Evolutionary conservation across 2,329 filamentous ascomycete species (phyloP).

Genomic region (Fusarium sterilihyphosum): DNA sequence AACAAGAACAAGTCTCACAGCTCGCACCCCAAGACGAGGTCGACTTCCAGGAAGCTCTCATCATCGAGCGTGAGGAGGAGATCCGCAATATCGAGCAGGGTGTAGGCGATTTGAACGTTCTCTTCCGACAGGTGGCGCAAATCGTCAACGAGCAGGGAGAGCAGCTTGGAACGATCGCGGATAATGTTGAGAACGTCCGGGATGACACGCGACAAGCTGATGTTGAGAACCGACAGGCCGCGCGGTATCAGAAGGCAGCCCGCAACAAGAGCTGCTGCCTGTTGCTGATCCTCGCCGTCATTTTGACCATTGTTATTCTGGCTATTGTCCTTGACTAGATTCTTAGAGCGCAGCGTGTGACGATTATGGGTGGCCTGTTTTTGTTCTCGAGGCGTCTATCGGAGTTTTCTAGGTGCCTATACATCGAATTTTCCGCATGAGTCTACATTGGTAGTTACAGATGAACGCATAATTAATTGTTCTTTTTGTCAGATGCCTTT

Average conservation of each 20-base stretch:
- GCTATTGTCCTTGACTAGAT: constrained; percentile 80
- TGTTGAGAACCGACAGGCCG: constrained; percentile 83
- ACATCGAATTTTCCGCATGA: constrained; percentile 28
- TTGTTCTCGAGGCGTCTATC: constrained; percentile 37
- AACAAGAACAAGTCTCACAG: constrained; percentile 75
- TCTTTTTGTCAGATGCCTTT: background rate
- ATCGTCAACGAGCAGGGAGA: constrained; percentile 96
- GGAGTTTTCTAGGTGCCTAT: constrained; percentile 39
- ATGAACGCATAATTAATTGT: constrained; percentile 24
- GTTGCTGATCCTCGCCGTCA: constrained; percentile 86
- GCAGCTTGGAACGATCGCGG: constrained; percentile 84
- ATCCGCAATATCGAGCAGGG: constrained; percentile 98
- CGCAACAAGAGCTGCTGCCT: constrained; percentile 95
- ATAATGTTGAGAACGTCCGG: constrained; percentile 86
- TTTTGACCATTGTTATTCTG: constrained; percentile 88
- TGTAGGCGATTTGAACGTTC: constrained; percentile 92
- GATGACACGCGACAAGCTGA: constrained; percentile 88
- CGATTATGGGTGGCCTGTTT: constrained; percentile 22
- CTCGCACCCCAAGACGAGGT: constrained; percentile 93
- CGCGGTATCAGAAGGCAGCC: constrained; percentile 93
- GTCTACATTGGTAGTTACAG: constrained; percentile 38
- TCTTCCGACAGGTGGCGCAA: constrained; percentile 97
- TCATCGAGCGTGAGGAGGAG: constrained; percentile 95
- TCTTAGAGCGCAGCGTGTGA: constrained; percentile 22
- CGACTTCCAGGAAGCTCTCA: constrained; percentile 95